Evolutionary conservation across 805 yeast species (phyloP).

Genomic region (Kodamaea kakaduensis): DNA sequence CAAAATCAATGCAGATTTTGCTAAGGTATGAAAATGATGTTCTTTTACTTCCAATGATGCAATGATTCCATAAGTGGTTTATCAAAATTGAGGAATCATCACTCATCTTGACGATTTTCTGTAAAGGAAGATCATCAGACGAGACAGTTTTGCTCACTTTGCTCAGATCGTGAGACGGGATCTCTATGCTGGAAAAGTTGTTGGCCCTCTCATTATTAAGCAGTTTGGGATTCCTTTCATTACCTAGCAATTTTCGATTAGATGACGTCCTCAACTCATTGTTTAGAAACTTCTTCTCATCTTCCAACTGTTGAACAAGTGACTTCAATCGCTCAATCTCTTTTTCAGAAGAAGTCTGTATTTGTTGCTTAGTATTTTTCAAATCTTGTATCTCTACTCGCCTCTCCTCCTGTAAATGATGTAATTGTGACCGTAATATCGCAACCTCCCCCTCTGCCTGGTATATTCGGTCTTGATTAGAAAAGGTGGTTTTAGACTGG

Average conservation of each 20-base stretch:
- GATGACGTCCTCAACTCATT: slow-evolving; percentile 33
- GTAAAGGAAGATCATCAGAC: too few relatives aligned
- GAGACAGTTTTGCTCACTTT: too few relatives aligned
- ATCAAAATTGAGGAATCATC: slow-evolving; percentile 33
- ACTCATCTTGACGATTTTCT: slow-evolving; percentile 21
- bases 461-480: slow-evolving; percentile 12
- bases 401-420: slow-evolving; percentile 40
- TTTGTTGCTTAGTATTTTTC: slow-evolving; percentile 14
- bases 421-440: slow-evolving; percentile 63
- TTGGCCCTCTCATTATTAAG: too few relatives aligned
- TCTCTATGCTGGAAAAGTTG: too few relatives aligned
- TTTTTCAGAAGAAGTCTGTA: slow-evolving; percentile 23
- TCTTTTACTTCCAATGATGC: slow-evolving; percentile 34
- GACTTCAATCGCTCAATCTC: slow-evolving; percentile 28
- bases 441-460: slow-evolving; percentile 78
- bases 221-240: too few relatives aligned
- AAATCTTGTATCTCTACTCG: slow-evolving; percentile 33
- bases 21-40: slow-evolving; percentile 30
- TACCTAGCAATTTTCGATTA: too few relatives aligned
- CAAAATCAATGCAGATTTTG: slow-evolving; percentile 27
- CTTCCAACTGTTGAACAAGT: slow-evolving; percentile 37
- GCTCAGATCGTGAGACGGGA: too few relatives aligned
- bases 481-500: not conserved
- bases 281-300: slow-evolving; percentile 39
- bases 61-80: slow-evolving; percentile 33